These are phyloP conservation scores for Pyrrhoderma lamaoense DNA, from an alignment of 1,284 basidiomycete genomes.

Conservation along the genomic window DNA sequence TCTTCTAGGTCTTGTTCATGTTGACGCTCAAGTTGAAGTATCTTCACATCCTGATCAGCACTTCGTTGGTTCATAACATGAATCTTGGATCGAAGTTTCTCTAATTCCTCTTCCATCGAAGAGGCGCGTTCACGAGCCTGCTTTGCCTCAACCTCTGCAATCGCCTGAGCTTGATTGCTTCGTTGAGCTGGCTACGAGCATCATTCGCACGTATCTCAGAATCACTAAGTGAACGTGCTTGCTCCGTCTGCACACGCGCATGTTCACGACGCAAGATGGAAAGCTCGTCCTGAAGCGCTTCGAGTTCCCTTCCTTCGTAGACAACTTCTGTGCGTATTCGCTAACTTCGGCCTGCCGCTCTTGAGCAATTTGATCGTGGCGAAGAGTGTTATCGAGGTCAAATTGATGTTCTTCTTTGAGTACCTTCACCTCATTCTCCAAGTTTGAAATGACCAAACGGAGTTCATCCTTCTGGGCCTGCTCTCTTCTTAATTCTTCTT, in stretches of 20 bases:
- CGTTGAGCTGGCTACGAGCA: constrained; percentile 40
- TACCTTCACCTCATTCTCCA: constrained; percentile 34
- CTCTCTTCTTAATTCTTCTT: constrained; percentile 27
- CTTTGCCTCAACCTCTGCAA: constrained; percentile 41
- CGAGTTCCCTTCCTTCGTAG: constrained; percentile 38
- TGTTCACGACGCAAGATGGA: constrained; percentile 48
- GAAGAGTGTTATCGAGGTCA: constrained; percentile 40
- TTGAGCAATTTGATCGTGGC: constrained; percentile 50
- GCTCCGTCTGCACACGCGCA: constrained; percentile 41
- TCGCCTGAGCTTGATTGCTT: constrained; percentile 43
- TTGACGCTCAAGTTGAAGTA: constrained; percentile 67
- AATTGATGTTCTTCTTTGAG: constrained; percentile 53
- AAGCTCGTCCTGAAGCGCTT: constrained; percentile 49
- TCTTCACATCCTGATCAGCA: constrained; percentile 73
- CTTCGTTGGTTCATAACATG: constrained; percentile 72
- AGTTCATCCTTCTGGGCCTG: constrained; percentile 23
- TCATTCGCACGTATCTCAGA: constrained; percentile 40
- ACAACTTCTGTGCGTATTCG: constrained; percentile 33
- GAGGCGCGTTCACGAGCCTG: constrained; percentile 41
- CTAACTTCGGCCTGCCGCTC: constrained; percentile 44
- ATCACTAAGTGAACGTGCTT: constrained; percentile 43
- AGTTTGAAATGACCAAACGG: background rate
- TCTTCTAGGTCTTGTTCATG: constrained; percentile 68
- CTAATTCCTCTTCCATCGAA: constrained; percentile 54
- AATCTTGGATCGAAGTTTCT: constrained; percentile 55